Conservation (phyloP, 169 alveolate genomes). For the Perkinsus olseni region DNA sequence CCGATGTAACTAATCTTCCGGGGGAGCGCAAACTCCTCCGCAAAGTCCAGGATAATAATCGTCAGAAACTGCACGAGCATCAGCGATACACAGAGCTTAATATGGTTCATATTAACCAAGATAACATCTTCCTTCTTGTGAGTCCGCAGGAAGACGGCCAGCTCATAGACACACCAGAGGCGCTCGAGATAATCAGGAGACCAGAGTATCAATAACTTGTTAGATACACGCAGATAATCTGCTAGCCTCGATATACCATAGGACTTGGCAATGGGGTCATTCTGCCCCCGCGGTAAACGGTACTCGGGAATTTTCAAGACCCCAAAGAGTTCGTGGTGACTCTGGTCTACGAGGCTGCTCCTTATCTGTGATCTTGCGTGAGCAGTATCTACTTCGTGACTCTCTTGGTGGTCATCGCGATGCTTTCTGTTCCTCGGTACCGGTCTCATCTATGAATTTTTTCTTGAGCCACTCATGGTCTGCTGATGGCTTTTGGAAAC, state of each 20-base stretch:
- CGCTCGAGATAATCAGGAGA: background rate
- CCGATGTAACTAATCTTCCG: no score
- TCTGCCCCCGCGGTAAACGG: background rate
- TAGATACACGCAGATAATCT: background rate
- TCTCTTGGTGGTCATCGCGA: background rate
- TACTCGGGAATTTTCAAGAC: background rate
- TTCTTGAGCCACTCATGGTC: background rate
- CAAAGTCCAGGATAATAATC: background rate
- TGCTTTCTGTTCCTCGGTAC: background rate
- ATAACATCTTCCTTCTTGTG: background rate
- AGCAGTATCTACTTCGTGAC: background rate
- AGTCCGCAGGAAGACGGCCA: background rate
- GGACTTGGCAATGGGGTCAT: background rate
- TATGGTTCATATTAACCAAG: background rate
- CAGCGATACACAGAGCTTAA: background rate
- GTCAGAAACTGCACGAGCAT: background rate
- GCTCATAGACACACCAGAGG: background rate
- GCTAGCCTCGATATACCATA: background rate
- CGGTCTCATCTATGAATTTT: background rate
- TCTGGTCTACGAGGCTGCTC: background rate
- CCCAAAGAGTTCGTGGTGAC: no score
- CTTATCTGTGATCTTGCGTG: background rate
- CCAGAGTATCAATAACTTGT: background rate
- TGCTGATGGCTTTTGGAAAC: background rate
- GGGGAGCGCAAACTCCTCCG: background rate